Evolutionary conservation across 768 basidiomycete genomes (phyloP), one percentile per base, ranked within the genome.

Genomic region (Austroboletus eburneus): DNA sequence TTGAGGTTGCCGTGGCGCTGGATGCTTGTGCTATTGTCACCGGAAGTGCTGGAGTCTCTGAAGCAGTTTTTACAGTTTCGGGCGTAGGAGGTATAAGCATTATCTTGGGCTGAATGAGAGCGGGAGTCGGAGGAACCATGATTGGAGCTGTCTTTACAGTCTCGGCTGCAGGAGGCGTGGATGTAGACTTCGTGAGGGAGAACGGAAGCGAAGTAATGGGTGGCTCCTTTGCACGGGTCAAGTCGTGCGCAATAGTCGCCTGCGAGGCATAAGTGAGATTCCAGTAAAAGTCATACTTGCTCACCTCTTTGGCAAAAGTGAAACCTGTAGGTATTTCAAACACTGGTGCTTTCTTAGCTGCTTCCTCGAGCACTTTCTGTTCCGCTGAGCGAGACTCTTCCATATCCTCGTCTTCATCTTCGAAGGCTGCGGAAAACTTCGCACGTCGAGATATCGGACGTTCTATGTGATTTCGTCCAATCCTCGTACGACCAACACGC

Each of bases 391-490:
- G 66, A 46, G 69, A 65, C 32, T 70, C 64, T 40, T 73, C 64
- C 57, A 68, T 66, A 39, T 69, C 68, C 25, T 69, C 81, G 22
- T 58, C 68, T 22, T 80, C 71, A 22, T 76, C 75, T 24, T 76
- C 74, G 50, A 73, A 85, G 8, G 73, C 74, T 6, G 87, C 87
- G 4, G 87, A 87, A 56, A 83, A 90, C 53, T 77, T 78, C 25
- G 74, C 72, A 49, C 69, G 76, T 16, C 69, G 65, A 39, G 72
- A 63, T 16, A 66, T 58, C 13, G 84, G 81, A 12, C 82, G 77
- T n/a, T 72, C 70, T 33, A 85, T 71, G 55, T 86, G 83, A 49
- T 73, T 77, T 33, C 84, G 77, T 12, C 72, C 68, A 4, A 58
- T 71, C 63, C 78, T 80, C 18, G 71, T 71, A 34, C 84, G 77